These are phyloP conservation scores for Aspergillus texensis DNA, from an alignment of 2,329 filamentous ascomycete species.

Conservation along the genomic window DNA sequence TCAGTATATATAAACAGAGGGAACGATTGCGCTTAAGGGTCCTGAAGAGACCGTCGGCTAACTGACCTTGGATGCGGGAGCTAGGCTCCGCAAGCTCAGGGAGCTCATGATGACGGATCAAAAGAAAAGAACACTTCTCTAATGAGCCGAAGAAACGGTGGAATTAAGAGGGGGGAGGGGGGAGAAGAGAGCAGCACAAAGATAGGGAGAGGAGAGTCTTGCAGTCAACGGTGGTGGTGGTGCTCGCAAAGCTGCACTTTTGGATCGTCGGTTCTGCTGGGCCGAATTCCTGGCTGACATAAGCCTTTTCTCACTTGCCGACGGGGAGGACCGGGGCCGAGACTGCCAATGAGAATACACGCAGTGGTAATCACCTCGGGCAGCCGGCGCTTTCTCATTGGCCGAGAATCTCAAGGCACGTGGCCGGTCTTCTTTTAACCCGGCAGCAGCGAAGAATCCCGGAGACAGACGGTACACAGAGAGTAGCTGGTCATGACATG, in stretches of 20 bases:
- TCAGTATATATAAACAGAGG: slow-evolving; percentile 28
- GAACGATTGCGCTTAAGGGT: slow-evolving; percentile 13
- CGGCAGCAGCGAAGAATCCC: slow-evolving; percentile 26
- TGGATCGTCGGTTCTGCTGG: slow-evolving; percentile 29
- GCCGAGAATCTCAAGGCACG: slow-evolving; percentile 28
- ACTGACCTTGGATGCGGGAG: slow-evolving; percentile 52
- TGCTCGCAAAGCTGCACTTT: slow-evolving; percentile 29
- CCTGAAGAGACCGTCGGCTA: slow-evolving; percentile 26
- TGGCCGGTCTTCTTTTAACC: slow-evolving; percentile 32
- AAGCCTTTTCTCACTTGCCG: slow-evolving; percentile 39
- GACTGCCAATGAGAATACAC: slow-evolving; percentile 34
- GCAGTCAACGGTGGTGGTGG: slow-evolving; percentile 20
- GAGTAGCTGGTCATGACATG: neutral
- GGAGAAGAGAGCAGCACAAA: slow-evolving; percentile 21
- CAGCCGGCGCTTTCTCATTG: slow-evolving; percentile 34
- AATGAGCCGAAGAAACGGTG: slow-evolving; percentile 27
- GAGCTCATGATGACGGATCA: slow-evolving; percentile 52
- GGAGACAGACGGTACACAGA: slow-evolving; percentile 18
- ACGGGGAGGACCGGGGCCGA: slow-evolving; percentile 33
- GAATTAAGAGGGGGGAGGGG: slow-evolving; percentile 26
- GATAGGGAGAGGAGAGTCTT: slow-evolving; percentile 15
- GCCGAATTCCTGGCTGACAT: slow-evolving; percentile 36
- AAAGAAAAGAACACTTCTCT: slow-evolving; percentile 30
- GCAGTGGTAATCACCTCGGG: slow-evolving; percentile 43
- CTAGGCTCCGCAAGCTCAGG: slow-evolving; percentile 52